These are phyloP conservation scores for Powellomyces hirtus DNA, from an alignment of 192 early-diverging fungal species.

Conservation along the genomic window DNA sequence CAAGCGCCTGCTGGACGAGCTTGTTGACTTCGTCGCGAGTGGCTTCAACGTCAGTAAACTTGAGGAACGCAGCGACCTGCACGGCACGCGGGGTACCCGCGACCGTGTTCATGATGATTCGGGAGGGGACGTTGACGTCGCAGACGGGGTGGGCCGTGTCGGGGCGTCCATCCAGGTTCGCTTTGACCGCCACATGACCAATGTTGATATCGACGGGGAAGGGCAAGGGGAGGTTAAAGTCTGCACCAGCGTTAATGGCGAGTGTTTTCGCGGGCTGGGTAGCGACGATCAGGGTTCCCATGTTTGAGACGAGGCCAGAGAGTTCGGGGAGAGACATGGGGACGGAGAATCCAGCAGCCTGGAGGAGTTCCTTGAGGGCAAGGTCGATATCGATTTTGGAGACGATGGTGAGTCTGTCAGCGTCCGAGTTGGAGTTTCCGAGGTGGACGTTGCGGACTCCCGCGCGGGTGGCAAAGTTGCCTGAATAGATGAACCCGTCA, in stretches of 20 bases:
- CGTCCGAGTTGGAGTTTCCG: conserved; percentile 9
- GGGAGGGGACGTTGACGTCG: conserved; percentile 8
- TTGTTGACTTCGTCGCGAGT: conserved; percentile 24
- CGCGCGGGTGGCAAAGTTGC: conserved; percentile 6
- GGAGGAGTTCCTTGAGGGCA: not conserved
- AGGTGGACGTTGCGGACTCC: conserved; percentile 15
- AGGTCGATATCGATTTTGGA: conserved; percentile 23
- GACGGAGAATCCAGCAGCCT: conserved; percentile 13
- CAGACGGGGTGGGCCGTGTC: conserved; percentile 13
- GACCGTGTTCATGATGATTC: conserved; percentile 14
- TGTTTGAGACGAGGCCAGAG: not conserved
- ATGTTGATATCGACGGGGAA: conserved; percentile 31
- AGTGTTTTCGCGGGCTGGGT: not conserved
- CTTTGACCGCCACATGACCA: conserved; percentile 14
- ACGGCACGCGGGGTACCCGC: not conserved
- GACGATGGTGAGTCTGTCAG: conserved; percentile 13
- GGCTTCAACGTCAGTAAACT: conserved; percentile 30
- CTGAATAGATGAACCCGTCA: conserved; percentile 12
- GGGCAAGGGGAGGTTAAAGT: conserved; percentile 24
- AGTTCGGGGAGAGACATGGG: conserved; percentile 6
- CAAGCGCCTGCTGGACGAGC: conserved; percentile 22
- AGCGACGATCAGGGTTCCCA: conserved; percentile 11
- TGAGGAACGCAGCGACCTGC: conserved; percentile 1
- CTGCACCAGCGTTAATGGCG: conserved; percentile 11
- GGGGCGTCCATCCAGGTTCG: conserved; percentile 12